Evolutionary conservation across 148 eudicot genomes (phyloP).

Genomic region (Selenicereus undatus): DNA sequence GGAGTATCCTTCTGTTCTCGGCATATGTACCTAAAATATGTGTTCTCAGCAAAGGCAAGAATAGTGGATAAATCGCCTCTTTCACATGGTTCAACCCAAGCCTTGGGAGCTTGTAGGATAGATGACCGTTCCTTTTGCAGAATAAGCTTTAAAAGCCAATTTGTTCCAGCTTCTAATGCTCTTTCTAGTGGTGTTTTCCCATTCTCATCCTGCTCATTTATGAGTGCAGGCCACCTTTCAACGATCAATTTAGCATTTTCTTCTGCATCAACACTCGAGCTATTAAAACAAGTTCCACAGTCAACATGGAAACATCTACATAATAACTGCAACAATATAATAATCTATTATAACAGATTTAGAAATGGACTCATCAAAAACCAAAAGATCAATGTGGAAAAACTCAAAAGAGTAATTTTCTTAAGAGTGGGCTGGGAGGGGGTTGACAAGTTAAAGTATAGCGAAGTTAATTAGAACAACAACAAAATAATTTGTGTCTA

Average conservation of each 20-base stretch:
- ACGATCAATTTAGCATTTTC: not conserved
- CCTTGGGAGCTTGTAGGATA: not conserved
- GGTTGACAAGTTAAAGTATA: too few species aligned
- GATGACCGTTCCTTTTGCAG: constrained; percentile 4
- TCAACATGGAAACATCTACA: too few species aligned
- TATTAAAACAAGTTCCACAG: not conserved
- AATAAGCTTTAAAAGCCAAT: constrained; percentile 14
- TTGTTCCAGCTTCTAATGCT: not conserved
- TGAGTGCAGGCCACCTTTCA: not conserved
- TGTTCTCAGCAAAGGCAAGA: constrained; percentile 1
- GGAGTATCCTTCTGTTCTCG: constrained; percentile 8
- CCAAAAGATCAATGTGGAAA: too few species aligned
- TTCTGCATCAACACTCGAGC: not conserved
- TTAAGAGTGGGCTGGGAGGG: too few species aligned
- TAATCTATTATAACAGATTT: too few species aligned
- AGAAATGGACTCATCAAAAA: too few species aligned
- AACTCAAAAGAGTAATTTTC: too few species aligned
- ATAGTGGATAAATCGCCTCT: constrained; percentile 9
- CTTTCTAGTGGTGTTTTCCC: not conserved
- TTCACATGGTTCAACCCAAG: constrained; percentile 16
- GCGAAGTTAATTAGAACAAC: too few species aligned
- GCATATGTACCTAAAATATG: constrained; percentile 1
- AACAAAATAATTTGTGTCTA: too few species aligned
- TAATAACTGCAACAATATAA: too few species aligned
- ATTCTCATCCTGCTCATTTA: not conserved